These are phyloP conservation scores for Pyrenopolyporus hunteri DNA, from an alignment of 495 filamentous ascomycete genomes.

Conservation along the genomic window DNA sequence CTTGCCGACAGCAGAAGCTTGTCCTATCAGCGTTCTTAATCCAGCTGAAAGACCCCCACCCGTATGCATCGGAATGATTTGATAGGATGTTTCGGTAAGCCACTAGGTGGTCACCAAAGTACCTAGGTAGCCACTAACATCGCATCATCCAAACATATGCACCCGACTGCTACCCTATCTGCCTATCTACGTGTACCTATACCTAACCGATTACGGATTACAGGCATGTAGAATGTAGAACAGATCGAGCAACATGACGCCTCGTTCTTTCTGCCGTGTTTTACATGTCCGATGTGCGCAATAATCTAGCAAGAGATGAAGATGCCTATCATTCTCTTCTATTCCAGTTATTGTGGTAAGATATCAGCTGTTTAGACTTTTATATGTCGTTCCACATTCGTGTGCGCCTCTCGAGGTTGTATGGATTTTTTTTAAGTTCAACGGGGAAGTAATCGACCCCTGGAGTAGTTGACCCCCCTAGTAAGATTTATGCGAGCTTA, in stretches of 20 bases:
- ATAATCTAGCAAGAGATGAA: slow-evolving; percentile 27
- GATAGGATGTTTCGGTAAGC: slow-evolving; percentile 2
- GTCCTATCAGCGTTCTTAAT: background rate
- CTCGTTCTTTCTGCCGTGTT: slow-evolving; percentile 19
- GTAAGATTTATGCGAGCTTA: too few relatives aligned
- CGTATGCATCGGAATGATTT: slow-evolving; percentile 30
- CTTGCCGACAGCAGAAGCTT: background rate
- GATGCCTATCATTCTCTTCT: background rate
- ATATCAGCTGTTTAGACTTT: too few relatives aligned
- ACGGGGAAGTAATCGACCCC: too few relatives aligned
- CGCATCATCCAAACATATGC: slow-evolving; percentile 14
- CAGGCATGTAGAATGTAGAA: slow-evolving; percentile 2
- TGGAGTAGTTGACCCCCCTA: too few relatives aligned
- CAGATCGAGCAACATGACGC: slow-evolving; percentile 1
- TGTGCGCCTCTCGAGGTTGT: too few relatives aligned
- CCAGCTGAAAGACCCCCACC: background rate
- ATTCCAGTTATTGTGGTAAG: too few relatives aligned
- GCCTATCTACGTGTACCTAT: slow-evolving; percentile 14
- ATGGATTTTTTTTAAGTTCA: too few relatives aligned
- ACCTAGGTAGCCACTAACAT: slow-evolving; percentile 13
- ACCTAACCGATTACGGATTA: slow-evolving; percentile 18
- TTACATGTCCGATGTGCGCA: slow-evolving; percentile 29
- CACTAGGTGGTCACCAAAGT: background rate
- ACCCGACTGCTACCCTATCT: slow-evolving; percentile 34
- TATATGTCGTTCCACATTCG: too few relatives aligned